These are phyloP conservation scores for Xylariaceae sp. DNA, from an alignment of 2,329 filamentous ascomycete species.

Conservation along the genomic window DNA sequence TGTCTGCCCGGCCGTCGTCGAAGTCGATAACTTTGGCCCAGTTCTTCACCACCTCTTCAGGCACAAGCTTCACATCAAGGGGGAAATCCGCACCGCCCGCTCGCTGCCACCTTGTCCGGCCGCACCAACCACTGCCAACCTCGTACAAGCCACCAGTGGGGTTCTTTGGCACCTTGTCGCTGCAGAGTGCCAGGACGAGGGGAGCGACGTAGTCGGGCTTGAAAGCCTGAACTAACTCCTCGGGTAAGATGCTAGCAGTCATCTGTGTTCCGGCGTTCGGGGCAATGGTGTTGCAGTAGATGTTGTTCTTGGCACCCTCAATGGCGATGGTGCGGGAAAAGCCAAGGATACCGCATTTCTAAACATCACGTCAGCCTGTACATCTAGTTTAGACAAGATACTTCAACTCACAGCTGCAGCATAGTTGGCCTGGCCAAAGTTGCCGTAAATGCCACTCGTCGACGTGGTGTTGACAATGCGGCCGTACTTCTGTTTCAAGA, in stretches of 20 bases:
- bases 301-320: constrained; percentile 95
- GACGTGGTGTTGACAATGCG: constrained; percentile 95
- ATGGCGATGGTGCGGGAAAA: constrained; percentile 89
- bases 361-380: constrained; percentile 12
- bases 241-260: constrained; percentile 88
- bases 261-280: constrained; percentile 95
- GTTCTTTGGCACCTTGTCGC: constrained; percentile 78
- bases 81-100: constrained; percentile 87
- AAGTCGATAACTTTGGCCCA: constrained; percentile 81
- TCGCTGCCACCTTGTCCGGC: constrained; percentile 90
- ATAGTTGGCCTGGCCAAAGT: constrained; percentile 99
- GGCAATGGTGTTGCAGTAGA: constrained; percentile 95
- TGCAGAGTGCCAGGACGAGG: constrained; percentile 74
- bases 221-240: constrained; percentile 97
- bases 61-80: constrained; percentile 71
- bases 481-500: constrained; percentile 98
- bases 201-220: constrained; percentile 98
- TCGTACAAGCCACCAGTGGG: constrained; percentile 87
- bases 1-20: constrained; percentile 76
- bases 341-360: constrained; percentile 89
- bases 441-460: constrained; percentile 96
- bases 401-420: constrained; percentile 63
- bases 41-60: constrained; percentile 70
- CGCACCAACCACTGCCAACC: constrained; percentile 89
- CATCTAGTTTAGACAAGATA: background rate